Percentiles rank a stretch among this genome's conserved stretches.
Evolutionary conservation across 78 protist genomes (phyloP).

Genomic region (Chrysochromulina parva): DNA sequence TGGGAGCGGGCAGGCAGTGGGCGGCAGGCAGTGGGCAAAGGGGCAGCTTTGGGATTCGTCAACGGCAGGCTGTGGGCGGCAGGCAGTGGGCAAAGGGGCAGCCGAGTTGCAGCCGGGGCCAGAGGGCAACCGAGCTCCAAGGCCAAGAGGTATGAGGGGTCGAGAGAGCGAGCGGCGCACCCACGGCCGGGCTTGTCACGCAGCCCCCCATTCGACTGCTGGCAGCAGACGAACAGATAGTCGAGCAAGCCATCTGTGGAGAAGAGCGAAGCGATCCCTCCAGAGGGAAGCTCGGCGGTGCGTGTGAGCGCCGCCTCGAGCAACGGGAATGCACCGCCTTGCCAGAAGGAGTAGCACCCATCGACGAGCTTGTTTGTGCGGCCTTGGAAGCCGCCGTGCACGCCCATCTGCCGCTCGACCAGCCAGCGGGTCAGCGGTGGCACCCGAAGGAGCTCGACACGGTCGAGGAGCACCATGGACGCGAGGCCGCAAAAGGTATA

Average conservation of each 20-base stretch:
- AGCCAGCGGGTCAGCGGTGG: conserved; percentile 73
- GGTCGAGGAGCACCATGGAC: neutral
- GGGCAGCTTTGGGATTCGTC: no score
- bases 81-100: no score
- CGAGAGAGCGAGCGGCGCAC: no score
- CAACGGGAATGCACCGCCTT: conserved; percentile 68
- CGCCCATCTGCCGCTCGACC: conserved; percentile 71
- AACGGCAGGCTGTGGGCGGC: no score
- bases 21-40: no score
- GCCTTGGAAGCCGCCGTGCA: conserved; percentile 97
- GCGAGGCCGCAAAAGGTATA: conserved; percentile 91
- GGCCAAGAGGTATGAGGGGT: no score
- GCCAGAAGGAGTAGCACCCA: conserved; percentile 96
- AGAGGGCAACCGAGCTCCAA: no score
- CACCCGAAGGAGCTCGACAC: neutral
- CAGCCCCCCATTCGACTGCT: conserved; percentile 73
- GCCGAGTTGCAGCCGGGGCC: no score
- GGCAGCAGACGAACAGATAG: conserved; percentile 80
- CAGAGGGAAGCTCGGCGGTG: neutral
- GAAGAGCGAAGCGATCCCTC: neutral
- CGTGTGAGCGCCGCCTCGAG: neutral
- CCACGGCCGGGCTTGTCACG: conserved; percentile 83
- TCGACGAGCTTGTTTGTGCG: conserved; percentile 98
- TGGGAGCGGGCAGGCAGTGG: no score
- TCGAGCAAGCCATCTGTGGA: conserved; percentile 49